These are phyloP conservation scores for Colletotrichum tropicicola DNA, from an alignment of 2,329 filamentous ascomycete genomes.

Conservation along the genomic window DNA sequence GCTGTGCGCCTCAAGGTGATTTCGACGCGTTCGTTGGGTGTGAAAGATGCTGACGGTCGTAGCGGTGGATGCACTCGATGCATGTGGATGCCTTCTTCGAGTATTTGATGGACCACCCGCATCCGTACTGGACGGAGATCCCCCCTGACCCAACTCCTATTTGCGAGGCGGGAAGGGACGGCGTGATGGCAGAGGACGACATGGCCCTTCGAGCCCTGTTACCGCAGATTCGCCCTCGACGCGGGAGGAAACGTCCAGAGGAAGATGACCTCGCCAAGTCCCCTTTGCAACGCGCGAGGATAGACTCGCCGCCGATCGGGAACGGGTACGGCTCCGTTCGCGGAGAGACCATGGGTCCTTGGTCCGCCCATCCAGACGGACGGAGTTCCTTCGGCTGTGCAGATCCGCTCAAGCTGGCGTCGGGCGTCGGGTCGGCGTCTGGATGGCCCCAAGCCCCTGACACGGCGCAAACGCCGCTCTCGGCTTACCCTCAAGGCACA, in stretches of 20 bases:
- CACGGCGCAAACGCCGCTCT: slow-evolving; percentile 67
- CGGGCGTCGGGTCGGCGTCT: slow-evolving; percentile 42
- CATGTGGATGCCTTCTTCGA: slow-evolving; percentile 96
- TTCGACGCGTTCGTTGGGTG: not conserved
- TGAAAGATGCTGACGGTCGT: slow-evolving; percentile 18
- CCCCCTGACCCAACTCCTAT: slow-evolving; percentile 72
- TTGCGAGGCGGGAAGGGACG: slow-evolving; percentile 75
- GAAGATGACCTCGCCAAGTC: slow-evolving; percentile 62
- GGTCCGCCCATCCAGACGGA: slow-evolving; percentile 56
- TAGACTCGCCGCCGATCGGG: slow-evolving; percentile 39
- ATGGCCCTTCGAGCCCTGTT: slow-evolving; percentile 85
- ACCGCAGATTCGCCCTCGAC: slow-evolving; percentile 75
- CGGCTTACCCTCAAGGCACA: slow-evolving; percentile 71
- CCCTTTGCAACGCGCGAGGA: slow-evolving; percentile 63
- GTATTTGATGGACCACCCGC: slow-evolving; percentile 80
- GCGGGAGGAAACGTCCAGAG: slow-evolving; percentile 70
- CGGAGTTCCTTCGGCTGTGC: slow-evolving; percentile 40
- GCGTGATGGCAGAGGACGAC: slow-evolving; percentile 86
- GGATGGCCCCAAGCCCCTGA: slow-evolving; percentile 58
- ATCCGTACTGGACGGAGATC: slow-evolving; percentile 82
- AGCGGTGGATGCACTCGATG: slow-evolving; percentile 98
- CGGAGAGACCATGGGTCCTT: slow-evolving; percentile 53
- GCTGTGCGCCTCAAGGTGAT: slow-evolving; percentile 87
- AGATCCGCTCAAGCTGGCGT: slow-evolving; percentile 47
- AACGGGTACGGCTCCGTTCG: not conserved